Evolutionary conservation across 1,139 yeast species (phyloP).

Genomic region (Candida tetrigidarum): DNA sequence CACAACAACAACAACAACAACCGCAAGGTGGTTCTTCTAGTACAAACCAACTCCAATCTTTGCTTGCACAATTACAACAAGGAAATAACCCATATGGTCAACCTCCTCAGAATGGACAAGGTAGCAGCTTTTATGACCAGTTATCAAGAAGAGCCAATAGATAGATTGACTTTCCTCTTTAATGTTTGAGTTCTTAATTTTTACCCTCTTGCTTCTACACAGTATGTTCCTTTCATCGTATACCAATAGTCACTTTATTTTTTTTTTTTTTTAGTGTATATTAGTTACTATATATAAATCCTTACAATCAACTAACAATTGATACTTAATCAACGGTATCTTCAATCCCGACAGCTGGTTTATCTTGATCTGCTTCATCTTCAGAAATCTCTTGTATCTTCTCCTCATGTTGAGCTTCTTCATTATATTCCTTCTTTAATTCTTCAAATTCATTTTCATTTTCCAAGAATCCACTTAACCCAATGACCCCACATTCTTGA

Average conservation of each 20-base stretch:
- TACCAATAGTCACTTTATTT: too few species aligned
- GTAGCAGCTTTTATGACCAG: slow-evolving; percentile 40
- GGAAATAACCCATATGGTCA: slow-evolving; percentile 8
- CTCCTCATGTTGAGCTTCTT: slow-evolving; percentile 21
- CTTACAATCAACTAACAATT: not conserved
- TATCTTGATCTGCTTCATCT: slow-evolving; percentile 11
- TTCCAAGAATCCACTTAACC: slow-evolving; percentile 76
- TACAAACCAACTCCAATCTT: slow-evolving; percentile 29
- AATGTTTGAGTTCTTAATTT: not conserved
- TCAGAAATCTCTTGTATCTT: slow-evolving; percentile 8
- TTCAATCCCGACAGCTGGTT: slow-evolving; percentile 19
- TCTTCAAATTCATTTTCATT: slow-evolving; percentile 75
- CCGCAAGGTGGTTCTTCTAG: slow-evolving; percentile 9
- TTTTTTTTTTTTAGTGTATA: too few species aligned
- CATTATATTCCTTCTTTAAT: slow-evolving; percentile 53
- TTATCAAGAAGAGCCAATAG: slow-evolving; percentile 38
- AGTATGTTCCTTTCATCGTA: not conserved
- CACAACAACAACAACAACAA: slow-evolving; percentile 13
- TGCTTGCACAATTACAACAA: slow-evolving; percentile 33
- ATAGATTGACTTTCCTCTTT: slow-evolving; percentile 11
- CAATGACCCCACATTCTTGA: slow-evolving; percentile 82
- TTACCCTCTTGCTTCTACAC: not conserved
- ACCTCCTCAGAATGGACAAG: slow-evolving; percentile 17
- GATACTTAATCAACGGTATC: slow-evolving; percentile 31
- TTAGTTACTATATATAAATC: too few species aligned